phyloP scores from a whole-genome alignment of 2,329 filamentous ascomycete genomes.

The Fusarium abutilonis region DNA sequence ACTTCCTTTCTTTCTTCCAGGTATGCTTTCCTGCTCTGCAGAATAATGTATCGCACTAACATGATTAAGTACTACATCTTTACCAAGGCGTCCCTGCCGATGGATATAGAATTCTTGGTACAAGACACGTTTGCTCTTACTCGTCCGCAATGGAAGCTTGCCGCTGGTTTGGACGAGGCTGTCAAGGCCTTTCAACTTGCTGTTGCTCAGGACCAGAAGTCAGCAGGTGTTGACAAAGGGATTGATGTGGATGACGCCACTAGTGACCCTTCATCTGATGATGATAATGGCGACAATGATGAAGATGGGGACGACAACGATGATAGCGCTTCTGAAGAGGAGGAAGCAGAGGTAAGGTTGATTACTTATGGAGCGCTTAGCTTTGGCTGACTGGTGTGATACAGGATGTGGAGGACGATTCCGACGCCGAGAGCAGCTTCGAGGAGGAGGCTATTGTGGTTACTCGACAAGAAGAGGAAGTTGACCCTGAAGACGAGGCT shows the following conservation, averaged over 20 bases:
- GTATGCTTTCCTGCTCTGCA: constrained; percentile 50
- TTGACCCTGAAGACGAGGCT: constrained; percentile 92
- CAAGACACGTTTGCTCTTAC: constrained; percentile 89
- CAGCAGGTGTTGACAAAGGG: constrained; percentile 74
- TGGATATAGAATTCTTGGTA: constrained; percentile 97
- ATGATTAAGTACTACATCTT: constrained; percentile 82
- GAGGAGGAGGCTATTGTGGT: constrained; percentile 93
- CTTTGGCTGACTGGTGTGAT: constrained; percentile 27
- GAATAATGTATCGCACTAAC: constrained; percentile 6
- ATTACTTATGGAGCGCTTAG: background rate
- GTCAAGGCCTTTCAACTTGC: constrained; percentile 84
- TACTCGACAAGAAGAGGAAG: constrained; percentile 86
- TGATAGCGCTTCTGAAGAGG: constrained; percentile 67
- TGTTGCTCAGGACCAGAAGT: constrained; percentile 90
- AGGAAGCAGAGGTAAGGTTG: constrained; percentile 64
- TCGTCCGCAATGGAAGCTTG: constrained; percentile 91
- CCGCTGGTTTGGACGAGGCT: constrained; percentile 83
- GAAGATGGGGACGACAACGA: constrained; percentile 71
- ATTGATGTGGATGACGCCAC: constrained; percentile 77
- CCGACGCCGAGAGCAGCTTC: constrained; percentile 68
- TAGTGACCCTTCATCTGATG: constrained; percentile 78
- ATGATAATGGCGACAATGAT: constrained; percentile 75
- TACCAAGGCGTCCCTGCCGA: constrained; percentile 87
- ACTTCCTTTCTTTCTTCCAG: constrained; percentile 96
- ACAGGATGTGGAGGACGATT: constrained; percentile 61